Evolutionary conservation across 2,329 filamentous ascomycete species (phyloP).

Genomic region (Xylaria sp.): DNA sequence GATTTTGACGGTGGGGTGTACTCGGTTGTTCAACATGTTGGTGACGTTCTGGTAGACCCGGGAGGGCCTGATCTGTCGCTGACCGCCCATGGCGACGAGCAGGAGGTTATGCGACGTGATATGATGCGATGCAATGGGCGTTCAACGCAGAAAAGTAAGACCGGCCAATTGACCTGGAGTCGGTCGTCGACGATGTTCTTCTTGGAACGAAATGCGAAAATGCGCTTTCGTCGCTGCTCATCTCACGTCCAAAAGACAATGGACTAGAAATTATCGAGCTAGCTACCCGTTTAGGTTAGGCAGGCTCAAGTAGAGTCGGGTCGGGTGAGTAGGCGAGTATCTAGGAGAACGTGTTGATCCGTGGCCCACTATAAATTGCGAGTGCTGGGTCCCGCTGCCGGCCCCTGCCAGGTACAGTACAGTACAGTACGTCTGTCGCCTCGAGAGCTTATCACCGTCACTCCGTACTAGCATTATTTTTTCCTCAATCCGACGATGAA

Average conservation of each 20-base stretch:
- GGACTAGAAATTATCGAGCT: no score
- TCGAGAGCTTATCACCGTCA: conserved; percentile 2
- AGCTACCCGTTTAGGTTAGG: no score
- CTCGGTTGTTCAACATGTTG: conserved; percentile 44
- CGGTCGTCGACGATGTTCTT: not conserved
- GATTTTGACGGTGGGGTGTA: conserved; percentile 37
- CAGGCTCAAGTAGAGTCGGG: no score
- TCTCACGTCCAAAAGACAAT: no score
- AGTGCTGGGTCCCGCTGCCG: no score
- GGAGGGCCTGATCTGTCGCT: conserved; percentile 45
- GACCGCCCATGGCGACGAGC: conserved; percentile 40
- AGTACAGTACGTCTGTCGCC: conserved; percentile 6
- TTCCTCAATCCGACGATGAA: not conserved
- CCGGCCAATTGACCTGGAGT: not conserved
- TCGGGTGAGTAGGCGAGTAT: no score
- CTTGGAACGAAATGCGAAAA: no score
- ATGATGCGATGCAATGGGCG: not conserved
- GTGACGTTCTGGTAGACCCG: conserved; percentile 52
- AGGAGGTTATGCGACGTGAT: not conserved
- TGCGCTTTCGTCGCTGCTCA: not conserved
- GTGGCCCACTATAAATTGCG: conserved; percentile 22
- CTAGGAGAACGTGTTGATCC: conserved; percentile 17
- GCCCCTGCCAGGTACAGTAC: no score
- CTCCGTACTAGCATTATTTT: conserved; percentile 8
- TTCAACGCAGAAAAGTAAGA: not conserved